These are phyloP conservation scores for Lasiosphaeris hirsuta DNA, from an alignment of 495 filamentous ascomycete species.

Conservation along the genomic window DNA sequence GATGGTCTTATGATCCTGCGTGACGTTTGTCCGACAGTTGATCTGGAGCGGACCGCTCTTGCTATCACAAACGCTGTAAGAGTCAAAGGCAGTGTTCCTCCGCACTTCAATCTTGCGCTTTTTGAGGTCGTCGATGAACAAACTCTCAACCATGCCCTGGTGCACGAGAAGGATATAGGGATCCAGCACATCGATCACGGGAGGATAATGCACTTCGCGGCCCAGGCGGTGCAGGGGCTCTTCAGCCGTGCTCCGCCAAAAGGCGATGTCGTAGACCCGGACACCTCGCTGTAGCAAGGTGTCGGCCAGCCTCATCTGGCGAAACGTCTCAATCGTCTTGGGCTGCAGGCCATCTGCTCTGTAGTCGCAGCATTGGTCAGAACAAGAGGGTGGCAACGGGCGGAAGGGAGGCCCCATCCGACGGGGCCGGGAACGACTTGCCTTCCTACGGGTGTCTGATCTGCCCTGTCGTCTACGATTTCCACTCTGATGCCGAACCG, in stretches of 20 bases:
- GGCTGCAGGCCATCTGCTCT: constrained; percentile 69
- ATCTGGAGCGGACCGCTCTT: constrained; percentile 40
- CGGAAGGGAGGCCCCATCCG: background rate
- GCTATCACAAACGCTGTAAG: constrained; percentile 43
- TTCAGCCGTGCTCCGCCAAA: constrained; percentile 64
- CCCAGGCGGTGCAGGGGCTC: constrained; percentile 50
- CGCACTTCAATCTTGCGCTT: constrained; percentile 55
- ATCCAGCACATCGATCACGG: constrained; percentile 64
- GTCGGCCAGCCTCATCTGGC: constrained; percentile 65
- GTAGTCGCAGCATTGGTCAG: constrained; percentile 5
- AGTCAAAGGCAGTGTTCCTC: constrained; percentile 55
- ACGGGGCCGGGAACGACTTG: constrained; percentile 16
- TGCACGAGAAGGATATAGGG: constrained; percentile 71
- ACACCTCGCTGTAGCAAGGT: constrained; percentile 58
- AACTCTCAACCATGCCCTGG: constrained; percentile 68
- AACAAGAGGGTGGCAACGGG: background rate
- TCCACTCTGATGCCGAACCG: constrained; percentile 61
- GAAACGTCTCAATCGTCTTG: constrained; percentile 42
- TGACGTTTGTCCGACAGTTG: constrained; percentile 38
- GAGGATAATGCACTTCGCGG: constrained; percentile 49
- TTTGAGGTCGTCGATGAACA: constrained; percentile 62
- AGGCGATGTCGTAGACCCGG: constrained; percentile 66
- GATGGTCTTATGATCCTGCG: constrained; percentile 39
- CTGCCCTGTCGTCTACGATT: constrained; percentile 60
- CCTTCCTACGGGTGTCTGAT: constrained; percentile 60